Evolutionary conservation across 371 early-diverging fungal genomes (phyloP).

Genomic region (Smittium mucronatum): DNA sequence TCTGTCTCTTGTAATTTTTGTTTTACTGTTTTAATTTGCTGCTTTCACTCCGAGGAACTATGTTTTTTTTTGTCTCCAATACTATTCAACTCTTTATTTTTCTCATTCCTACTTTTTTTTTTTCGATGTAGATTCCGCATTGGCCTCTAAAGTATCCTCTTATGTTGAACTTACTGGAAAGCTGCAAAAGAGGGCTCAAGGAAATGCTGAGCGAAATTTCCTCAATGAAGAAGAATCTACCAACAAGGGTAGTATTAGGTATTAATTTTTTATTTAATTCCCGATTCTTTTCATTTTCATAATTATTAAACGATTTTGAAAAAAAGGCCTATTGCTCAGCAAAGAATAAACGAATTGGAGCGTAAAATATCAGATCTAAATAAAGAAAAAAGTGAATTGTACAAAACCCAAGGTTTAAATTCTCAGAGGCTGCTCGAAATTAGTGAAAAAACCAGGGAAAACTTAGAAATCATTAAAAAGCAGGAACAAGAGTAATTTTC

Average conservation of each 20-base stretch:
- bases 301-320: conserved; percentile 1
- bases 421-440: conserved; percentile 77
- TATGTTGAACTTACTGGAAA: neutral
- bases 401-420: conserved; percentile 79
- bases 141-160: neutral
- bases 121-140: neutral
- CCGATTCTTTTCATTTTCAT: too few relatives aligned
- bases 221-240: neutral
- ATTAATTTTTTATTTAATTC: too few relatives aligned
- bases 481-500: conserved; percentile 14
- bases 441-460: conserved; percentile 55
- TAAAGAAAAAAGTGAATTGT: conserved; percentile 77
- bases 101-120: neutral
- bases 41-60: too few relatives aligned
- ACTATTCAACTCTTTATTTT: neutral
- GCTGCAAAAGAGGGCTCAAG: neutral
- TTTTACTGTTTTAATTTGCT: too few relatives aligned
- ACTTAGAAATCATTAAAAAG: conserved; percentile 43
- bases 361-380: conserved; percentile 56
- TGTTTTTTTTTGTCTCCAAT: neutral
- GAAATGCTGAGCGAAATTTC: neutral
- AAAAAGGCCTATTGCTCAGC: conserved; percentile 35
- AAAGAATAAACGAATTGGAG: conserved; percentile 59
- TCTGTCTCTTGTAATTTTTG: conserved; percentile 5
- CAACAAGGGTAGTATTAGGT: neutral